phyloP scores from a whole-genome alignment of 2,329 filamentous ascomycete genomes.

The Verticillium nonalfalfae region DNA sequence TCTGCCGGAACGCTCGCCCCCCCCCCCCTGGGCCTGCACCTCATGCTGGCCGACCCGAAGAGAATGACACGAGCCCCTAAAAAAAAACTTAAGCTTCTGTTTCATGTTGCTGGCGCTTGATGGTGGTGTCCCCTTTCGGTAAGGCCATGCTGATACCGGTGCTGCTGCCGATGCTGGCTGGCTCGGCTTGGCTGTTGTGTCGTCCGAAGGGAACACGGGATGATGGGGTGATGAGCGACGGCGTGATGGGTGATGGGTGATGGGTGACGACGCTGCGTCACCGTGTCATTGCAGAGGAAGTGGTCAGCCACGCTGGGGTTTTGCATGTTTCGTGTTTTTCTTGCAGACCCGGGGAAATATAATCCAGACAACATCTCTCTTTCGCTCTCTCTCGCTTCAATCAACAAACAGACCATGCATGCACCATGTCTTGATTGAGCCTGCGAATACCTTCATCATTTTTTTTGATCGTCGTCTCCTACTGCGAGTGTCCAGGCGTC shows the following conservation, averaged over 20 bases:
- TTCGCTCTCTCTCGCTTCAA: not conserved
- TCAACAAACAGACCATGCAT: too few relatives aligned
- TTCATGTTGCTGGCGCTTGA: too few relatives aligned
- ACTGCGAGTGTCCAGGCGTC: not conserved
- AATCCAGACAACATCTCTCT: not conserved
- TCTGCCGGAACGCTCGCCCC: too few relatives aligned
- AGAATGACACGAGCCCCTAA: too few relatives aligned
- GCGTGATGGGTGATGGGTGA: too few relatives aligned
- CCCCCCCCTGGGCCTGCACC: too few relatives aligned
- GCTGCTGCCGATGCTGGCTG: too few relatives aligned
- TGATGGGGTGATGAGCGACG: not conserved
- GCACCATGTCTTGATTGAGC: too few relatives aligned
- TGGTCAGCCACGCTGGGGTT: not conserved
- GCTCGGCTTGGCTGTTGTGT: not conserved
- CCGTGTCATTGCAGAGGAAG: not conserved
- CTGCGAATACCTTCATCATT: not conserved
- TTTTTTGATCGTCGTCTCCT: not conserved
- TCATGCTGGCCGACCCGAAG: too few relatives aligned
- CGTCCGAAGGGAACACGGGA: not conserved
- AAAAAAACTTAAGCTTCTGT: too few relatives aligned
- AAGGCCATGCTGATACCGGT: too few relatives aligned
- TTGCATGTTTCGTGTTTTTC: not conserved
- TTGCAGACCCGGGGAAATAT: not conserved
- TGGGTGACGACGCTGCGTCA: not conserved
- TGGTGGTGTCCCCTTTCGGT: too few relatives aligned